Conservation (phyloP, 2,329 filamentous ascomycete genomes). For the Raffaelea deltoideospora region DNA sequence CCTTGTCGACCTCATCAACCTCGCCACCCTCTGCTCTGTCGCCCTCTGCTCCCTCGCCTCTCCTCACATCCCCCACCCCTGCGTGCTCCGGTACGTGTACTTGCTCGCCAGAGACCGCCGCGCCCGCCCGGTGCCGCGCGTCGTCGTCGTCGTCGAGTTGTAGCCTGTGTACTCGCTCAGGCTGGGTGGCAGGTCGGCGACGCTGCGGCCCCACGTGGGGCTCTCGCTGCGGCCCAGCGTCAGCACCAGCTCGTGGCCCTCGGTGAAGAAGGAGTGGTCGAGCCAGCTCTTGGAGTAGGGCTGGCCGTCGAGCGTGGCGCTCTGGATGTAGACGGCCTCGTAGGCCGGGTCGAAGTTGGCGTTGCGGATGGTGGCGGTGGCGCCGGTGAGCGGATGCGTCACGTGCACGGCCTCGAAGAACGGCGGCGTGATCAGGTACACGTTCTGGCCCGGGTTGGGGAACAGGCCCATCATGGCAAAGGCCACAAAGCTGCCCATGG, state of each 20-base stretch:
- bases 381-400: constrained; percentile 40
- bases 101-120: too few species aligned
- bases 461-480: constrained; percentile 57
- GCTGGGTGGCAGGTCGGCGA: constrained; percentile 48
- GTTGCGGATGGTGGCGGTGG: constrained; percentile 42
- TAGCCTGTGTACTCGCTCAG: constrained; percentile 13
- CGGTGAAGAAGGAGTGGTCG: constrained; percentile 49
- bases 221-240: constrained; percentile 46
- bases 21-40: constrained; percentile 14
- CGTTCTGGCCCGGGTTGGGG: constrained; percentile 52
- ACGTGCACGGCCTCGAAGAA: constrained; percentile 49
- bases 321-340: constrained; percentile 46
- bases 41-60: too few species aligned
- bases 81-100: background rate
- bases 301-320: constrained; percentile 44
- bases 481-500: constrained; percentile 53
- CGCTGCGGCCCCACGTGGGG: constrained; percentile 40
- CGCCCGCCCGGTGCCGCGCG: too few species aligned
- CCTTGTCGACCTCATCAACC: constrained; percentile 22
- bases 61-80: too few species aligned
- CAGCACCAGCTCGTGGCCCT: constrained; percentile 49
- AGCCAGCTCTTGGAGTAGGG: constrained; percentile 52
- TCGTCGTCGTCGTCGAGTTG: background rate
- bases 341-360: constrained; percentile 47
- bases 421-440: constrained; percentile 56